Base-by-base conservation (phyloP, 2,329 filamentous ascomycete species). In the Dactylella cylindrospora region DNA sequence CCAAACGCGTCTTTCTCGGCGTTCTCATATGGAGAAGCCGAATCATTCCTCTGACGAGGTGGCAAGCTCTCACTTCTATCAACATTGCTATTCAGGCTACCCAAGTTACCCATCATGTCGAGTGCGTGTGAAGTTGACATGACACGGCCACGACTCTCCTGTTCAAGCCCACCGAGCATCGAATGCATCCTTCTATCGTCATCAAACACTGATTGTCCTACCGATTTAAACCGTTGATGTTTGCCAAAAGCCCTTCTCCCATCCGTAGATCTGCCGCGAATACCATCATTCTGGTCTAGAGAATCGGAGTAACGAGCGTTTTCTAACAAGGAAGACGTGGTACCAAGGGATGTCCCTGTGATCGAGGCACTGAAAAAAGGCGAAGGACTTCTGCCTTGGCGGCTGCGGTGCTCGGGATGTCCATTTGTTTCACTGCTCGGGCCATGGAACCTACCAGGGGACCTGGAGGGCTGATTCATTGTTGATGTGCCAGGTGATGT, bases 31-130 rank as follows among this genome's bases (percentile, higher is more conserved):
- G 57, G 57, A 13, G 59, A 64, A 19, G 65, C 67, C 9, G 67
- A 68, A 33, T 66, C 66, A 45, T 66, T 66, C 47, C 67, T 47
- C 47, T 68, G 67, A 25, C 67, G 67, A 43, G 67, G 67, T 22
- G 67, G 67, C 47, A 69, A 65, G 39, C 67, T 69, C 54, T 69
- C 67, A 49, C 67, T 69, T 36, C 67, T 65, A 55, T 67, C 66
- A 44, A 61, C 66, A 49, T 62, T 62, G 49, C 43, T 49, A 44
- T 47, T 43, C 23, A 62, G 46, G 12, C 57, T 38, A 8, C 49
- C 49, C 32, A 62, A 33, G 23, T 26, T 54, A 15, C 55, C 55
- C 49, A 62, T 62, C 57, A 62, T 62, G 31, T 62, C 57, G 22
- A 62, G 43, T 13, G 64, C 67, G 46, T 66, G 67, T 32, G 67